Base-by-base conservation (phyloP, 2,329 filamentous ascomycete species). In the Fusarium metavorans region DNA sequence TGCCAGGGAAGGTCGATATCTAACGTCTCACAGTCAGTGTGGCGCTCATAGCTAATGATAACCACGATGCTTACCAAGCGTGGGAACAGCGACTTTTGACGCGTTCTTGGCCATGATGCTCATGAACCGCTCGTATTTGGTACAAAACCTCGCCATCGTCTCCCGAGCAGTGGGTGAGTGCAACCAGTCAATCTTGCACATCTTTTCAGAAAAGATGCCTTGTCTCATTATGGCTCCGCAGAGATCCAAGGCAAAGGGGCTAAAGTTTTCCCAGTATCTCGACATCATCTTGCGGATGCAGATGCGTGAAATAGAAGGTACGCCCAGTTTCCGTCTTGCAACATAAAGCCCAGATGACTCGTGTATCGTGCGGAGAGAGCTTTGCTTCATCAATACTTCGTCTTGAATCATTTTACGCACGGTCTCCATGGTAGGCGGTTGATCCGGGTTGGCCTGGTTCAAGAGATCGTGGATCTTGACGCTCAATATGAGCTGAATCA, bases 1-100 rank as follows among this genome's bases (percentile, higher is more conserved):
- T 97, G 94, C 93, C 93, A 95, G 0, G 89, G 92, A 0, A 95
- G 84, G 78, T 95, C 93, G 6, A 95, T 87, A 72, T 95, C 41
- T 45, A 20, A 45, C 6, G 13, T 45, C 13, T 45, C 41, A 13
- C 20, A 16, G 41, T 45, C 8, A 45, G 41, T 45, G 9, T 13
- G 13, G 13, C 3, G 14, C 41, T 14, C 41, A 23, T 45, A 45
- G 14, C 7, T 45, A 13, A 45, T 45, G 6, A 5, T 45, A 23
- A 45, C 20, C 6, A 45, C 7, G 7, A 23, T 45, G 20, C 41
- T 45, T 45, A 45, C 41, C 93, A 0, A 95, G 85, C 0, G 93
- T 95, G 0, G 93, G 93, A 1, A 95, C 93, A 0, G 86, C 88
- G 16, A 89, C 83, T 5, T 87, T 80, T 0, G 70, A 74, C 0